Conservation (phyloP, 2,329 filamentous ascomycete genomes). For the Xylaria sp. region DNA sequence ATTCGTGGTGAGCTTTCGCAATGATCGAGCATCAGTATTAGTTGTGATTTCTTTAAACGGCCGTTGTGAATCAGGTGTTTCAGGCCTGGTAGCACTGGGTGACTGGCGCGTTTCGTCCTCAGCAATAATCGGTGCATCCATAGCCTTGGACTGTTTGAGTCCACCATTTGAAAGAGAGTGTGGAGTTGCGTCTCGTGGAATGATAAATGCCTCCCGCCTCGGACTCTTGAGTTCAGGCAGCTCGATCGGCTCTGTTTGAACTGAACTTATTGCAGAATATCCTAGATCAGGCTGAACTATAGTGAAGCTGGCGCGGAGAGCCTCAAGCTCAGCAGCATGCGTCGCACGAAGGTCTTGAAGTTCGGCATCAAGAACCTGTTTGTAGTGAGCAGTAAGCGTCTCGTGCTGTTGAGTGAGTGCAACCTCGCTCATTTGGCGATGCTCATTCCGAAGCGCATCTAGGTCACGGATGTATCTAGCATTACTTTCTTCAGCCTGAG, state of each 20-base stretch:
- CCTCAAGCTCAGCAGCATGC: slow-evolving; percentile 49
- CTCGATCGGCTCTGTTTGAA: slow-evolving; percentile 59
- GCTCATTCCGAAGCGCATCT: slow-evolving; percentile 27
- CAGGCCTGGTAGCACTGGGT: slow-evolving; percentile 55
- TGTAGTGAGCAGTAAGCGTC: slow-evolving; percentile 38
- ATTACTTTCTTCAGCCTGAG: slow-evolving; percentile 44
- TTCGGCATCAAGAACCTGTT: slow-evolving; percentile 44
- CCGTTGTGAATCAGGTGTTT: slow-evolving; percentile 66
- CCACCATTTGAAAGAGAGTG: slow-evolving; percentile 50
- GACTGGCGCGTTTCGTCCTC: slow-evolving; percentile 73
- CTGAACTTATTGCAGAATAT: slow-evolving; percentile 59
- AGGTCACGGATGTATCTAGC: slow-evolving; percentile 41
- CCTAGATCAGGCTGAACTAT: slow-evolving; percentile 49
- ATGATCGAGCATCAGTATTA: slow-evolving; percentile 60
- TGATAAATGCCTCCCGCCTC: slow-evolving; percentile 66
- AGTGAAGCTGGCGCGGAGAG: slow-evolving; percentile 45
- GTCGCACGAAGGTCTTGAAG: slow-evolving; percentile 44
- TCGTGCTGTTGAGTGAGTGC: slow-evolving; percentile 42
- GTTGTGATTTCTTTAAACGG: slow-evolving; percentile 72
- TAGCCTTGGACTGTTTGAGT: slow-evolving; percentile 54
- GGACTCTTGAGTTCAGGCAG: slow-evolving; percentile 58
- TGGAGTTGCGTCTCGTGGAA: slow-evolving; percentile 62
- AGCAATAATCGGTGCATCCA: slow-evolving; percentile 63
- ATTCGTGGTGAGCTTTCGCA: slow-evolving; percentile 55
- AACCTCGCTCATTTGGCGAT: slow-evolving; percentile 36